A percentile compares a stretch with the other conserved stretches of the same genome.
phyloP scores from a whole-genome alignment of 2,329 filamentous ascomycete genomes.

The Penicillium expansum region DNA sequence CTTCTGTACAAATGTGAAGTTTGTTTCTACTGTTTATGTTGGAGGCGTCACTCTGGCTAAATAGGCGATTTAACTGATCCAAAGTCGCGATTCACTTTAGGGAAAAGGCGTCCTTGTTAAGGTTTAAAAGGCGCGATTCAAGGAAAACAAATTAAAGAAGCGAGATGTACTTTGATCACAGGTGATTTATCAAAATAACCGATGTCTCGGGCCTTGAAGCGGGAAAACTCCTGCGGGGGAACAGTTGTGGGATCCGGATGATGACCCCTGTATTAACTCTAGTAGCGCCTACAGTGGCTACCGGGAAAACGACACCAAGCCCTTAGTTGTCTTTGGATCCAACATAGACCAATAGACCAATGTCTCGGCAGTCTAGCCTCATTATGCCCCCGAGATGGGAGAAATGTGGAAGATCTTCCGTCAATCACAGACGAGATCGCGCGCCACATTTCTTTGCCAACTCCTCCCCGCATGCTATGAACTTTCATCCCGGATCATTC shows the following conservation, averaged over 20 bases:
- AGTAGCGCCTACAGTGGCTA: neutral
- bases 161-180: no score
- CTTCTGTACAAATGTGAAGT: constrained; percentile 5
- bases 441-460: constrained; percentile 4
- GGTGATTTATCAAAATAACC: neutral
- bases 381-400: neutral
- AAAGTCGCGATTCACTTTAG: neutral
- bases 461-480: neutral
- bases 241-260: constrained; percentile 4
- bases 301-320: neutral
- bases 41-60: neutral
- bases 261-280: neutral
- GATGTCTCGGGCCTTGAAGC: constrained; percentile 17
- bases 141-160: neutral
- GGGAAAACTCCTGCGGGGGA: constrained; percentile 36
- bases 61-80: neutral
- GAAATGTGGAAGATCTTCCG: constrained; percentile 13
- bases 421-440: constrained; percentile 17
- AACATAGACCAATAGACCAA: neutral
- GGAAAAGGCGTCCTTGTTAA: neutral
- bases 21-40: constrained; percentile 1
- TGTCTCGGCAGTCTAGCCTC: neutral
- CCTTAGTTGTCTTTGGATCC: neutral
- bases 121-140: neutral
- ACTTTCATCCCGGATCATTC: neutral